phyloP scores from a whole-genome alignment of 2,329 filamentous ascomycete species.

The Macroventuria anomochaeta region DNA sequence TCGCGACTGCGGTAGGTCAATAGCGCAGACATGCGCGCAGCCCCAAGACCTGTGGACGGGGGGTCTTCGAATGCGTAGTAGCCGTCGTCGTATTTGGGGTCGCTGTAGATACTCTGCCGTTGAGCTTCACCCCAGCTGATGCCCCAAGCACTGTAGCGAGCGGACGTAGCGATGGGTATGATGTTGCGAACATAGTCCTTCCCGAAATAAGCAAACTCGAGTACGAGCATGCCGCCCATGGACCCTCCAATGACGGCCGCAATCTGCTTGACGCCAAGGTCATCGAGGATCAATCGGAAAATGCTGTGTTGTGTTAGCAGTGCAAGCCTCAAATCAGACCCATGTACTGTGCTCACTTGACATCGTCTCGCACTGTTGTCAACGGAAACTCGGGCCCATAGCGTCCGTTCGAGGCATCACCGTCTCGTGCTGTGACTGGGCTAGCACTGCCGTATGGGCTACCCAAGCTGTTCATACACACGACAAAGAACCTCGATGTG shows the following conservation, averaged over 20 bases:
- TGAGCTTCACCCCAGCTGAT: conserved; percentile 92
- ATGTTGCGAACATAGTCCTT: conserved; percentile 81
- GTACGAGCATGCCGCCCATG: conserved; percentile 87
- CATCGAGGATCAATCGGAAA: conserved; percentile 80
- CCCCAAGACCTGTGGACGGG: conserved; percentile 83
- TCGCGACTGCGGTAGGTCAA: conserved; percentile 96
- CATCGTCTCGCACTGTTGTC: conserved; percentile 94
- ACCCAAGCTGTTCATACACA: conserved; percentile 85
- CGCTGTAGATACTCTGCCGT: conserved; percentile 92
- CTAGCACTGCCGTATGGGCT: conserved; percentile 89
- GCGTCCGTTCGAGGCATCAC: conserved; percentile 72
- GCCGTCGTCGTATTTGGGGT: conserved; percentile 97
- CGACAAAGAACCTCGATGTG: conserved; percentile 80
- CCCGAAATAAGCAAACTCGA: conserved; percentile 91
- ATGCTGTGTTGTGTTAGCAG: conserved; percentile 57
- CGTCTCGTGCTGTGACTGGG: conserved; percentile 86
- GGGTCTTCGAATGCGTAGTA: conserved; percentile 91
- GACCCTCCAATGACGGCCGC: conserved; percentile 83
- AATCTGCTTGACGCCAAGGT: conserved; percentile 78
- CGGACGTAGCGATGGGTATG: conserved; percentile 84
- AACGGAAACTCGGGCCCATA: conserved; percentile 97
- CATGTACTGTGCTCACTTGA: conserved; percentile 68
- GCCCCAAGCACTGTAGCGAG: conserved; percentile 84
- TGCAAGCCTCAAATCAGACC: not conserved
- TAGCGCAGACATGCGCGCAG: conserved; percentile 94